Evolutionary conservation across 225 moss, liverwort and hornwort species (phyloP).

Genomic region (Straminergon stramineum): DNA sequence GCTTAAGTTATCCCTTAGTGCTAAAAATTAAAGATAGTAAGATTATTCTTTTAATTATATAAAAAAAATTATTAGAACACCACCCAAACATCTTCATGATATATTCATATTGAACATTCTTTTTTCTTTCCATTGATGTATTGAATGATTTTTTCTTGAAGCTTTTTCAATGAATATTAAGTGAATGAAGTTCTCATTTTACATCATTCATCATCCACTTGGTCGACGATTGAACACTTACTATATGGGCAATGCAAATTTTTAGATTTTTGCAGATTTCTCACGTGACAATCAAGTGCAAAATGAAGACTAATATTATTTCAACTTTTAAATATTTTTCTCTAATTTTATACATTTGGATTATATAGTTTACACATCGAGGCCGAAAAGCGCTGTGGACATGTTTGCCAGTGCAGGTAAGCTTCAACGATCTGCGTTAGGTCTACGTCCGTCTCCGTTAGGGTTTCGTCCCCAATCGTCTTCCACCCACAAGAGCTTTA

Average conservation of each 20-base stretch:
- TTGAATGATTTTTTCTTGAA: background rate
- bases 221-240: background rate
- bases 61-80: background rate
- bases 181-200: background rate
- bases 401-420: no score
- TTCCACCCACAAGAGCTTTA: background rate
- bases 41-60: background rate
- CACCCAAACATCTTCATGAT: accelerated
- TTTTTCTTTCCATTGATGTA: background rate
- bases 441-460: background rate
- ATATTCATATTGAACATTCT: background rate
- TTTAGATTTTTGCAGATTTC: background rate
- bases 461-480: background rate
- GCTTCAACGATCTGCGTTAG: background rate
- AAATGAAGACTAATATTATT: background rate
- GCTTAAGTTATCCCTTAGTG: no score
- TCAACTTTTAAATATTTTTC: background rate
- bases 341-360: background rate
- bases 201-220: background rate
- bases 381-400: background rate
- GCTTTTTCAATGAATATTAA: background rate
- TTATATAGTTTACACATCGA: background rate
- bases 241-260: accelerated
- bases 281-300: background rate
- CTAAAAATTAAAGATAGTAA: background rate